Conservation (phyloP, 495 filamentous ascomycete genomes). For the Penicillium robsamsonii region DNA sequence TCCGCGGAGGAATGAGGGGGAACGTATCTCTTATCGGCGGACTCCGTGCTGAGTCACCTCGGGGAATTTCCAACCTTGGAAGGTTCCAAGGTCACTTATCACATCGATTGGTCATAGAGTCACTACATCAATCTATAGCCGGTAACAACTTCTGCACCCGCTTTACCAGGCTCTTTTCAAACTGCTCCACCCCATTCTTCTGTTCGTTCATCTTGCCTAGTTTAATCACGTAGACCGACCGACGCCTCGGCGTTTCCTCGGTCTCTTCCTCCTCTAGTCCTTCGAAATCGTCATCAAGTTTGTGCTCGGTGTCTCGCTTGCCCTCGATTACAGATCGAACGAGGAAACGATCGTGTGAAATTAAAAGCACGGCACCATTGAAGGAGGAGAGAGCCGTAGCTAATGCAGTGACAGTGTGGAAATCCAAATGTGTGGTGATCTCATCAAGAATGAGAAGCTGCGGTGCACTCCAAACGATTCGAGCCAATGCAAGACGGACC, state of each 20-base stretch:
- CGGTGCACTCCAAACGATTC: constrained; percentile 63
- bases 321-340: constrained; percentile 68
- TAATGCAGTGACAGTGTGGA: constrained; percentile 69
- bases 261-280: constrained; percentile 47
- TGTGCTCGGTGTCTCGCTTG: constrained; percentile 41
- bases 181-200: constrained; percentile 58
- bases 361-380: constrained; percentile 67
- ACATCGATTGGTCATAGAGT: background rate
- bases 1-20: constrained; percentile 8
- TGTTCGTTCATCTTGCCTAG: constrained; percentile 56
- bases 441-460: constrained; percentile 79
- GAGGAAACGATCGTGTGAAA: constrained; percentile 78
- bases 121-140: background rate
- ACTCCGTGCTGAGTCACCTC: constrained; percentile 6
- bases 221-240: constrained; percentile 59
- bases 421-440: constrained; percentile 82
- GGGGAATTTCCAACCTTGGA: background rate
- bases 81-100: no score
- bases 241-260: constrained; percentile 49
- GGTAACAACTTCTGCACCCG: constrained; percentile 44
- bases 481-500: constrained; percentile 72
- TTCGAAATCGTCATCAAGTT: constrained; percentile 50
- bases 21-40: constrained; percentile 14
- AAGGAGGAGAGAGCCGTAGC: constrained; percentile 61
- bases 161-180: constrained; percentile 64